These are phyloP conservation scores for Sphaerulina musiva DNA, from an alignment of 2,329 filamentous ascomycete genomes.

Conservation along the genomic window DNA sequence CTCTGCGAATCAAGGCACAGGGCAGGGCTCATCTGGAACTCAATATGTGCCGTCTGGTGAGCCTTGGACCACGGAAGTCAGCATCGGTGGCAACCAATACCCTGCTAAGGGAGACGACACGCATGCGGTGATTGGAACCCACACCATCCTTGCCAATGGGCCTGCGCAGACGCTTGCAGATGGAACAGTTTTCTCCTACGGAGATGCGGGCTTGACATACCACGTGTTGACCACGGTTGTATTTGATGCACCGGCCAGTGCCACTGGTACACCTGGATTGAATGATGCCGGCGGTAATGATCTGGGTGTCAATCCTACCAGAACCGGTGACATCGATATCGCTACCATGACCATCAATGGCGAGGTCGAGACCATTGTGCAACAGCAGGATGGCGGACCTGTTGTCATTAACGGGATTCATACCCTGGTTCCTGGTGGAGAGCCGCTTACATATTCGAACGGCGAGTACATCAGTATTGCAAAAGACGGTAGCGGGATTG, in stretches of 20 bases:
- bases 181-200: slow-evolving; percentile 17
- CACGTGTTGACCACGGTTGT: slow-evolving; percentile 5
- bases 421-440: slow-evolving; percentile 17
- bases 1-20: not conserved
- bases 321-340: slow-evolving; percentile 3
- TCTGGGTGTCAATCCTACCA: not conserved
- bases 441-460: slow-evolving; percentile 10
- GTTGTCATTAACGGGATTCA: slow-evolving; percentile 11
- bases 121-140: slow-evolving; percentile 15
- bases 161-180: slow-evolving; percentile 15
- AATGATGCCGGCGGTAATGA: not conserved
- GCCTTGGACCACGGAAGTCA: slow-evolving; percentile 14
- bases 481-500: slow-evolving; percentile 6
- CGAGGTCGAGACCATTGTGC: slow-evolving; percentile 11
- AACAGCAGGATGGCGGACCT: slow-evolving; percentile 11
- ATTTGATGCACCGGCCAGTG: not conserved
- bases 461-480: slow-evolving; percentile 19
- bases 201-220: slow-evolving; percentile 15
- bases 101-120: slow-evolving; percentile 13
- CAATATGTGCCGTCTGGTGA: slow-evolving; percentile 15
- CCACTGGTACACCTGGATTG: not conserved
- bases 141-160: slow-evolving; percentile 17
- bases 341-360: slow-evolving; percentile 12
- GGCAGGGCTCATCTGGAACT: not conserved
- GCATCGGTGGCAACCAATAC: slow-evolving; percentile 13